Evolutionary conservation across 2,329 filamentous ascomycete genomes (phyloP).

Genomic region (Cyanodermella asteris): DNA sequence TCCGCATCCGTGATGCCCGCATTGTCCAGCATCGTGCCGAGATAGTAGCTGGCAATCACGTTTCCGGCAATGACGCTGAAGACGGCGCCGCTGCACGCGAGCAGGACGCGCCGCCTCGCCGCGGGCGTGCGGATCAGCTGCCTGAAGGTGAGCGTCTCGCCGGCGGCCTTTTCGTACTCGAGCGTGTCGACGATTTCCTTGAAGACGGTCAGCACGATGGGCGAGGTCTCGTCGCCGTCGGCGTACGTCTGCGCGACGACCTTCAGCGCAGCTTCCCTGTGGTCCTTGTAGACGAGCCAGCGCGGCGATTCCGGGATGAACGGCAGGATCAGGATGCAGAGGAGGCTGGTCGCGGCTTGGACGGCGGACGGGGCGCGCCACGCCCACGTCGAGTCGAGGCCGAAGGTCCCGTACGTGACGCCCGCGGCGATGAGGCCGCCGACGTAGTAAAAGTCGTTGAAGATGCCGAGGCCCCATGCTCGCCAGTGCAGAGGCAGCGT

Average conservation of each 20-base stretch:
- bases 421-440: conserved; percentile 26
- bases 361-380: conserved; percentile 24
- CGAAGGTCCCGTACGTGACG: conserved; percentile 22
- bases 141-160: conserved; percentile 15
- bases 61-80: conserved; percentile 18
- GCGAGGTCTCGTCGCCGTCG: conserved; percentile 20
- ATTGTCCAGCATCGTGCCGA: conserved; percentile 21
- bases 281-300: conserved; percentile 23
- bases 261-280: conserved; percentile 19
- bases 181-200: conserved; percentile 27
- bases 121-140: conserved; percentile 18
- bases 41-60: conserved; percentile 21
- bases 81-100: conserved; percentile 16
- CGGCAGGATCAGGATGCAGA: conserved; percentile 21
- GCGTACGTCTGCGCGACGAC: conserved; percentile 23
- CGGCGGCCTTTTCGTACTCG: conserved; percentile 22
- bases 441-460: conserved; percentile 17
- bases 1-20: conserved; percentile 23
- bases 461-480: conserved; percentile 22
- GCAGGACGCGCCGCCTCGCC: conserved; percentile 17
- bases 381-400: conserved; percentile 23
- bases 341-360: conserved; percentile 17
- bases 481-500: conserved; percentile 24
- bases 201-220: conserved; percentile 18
- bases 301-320: conserved; percentile 27